Conservation (phyloP, 2,329 filamentous ascomycete species). For the Aureobasidium sp. region DNA sequence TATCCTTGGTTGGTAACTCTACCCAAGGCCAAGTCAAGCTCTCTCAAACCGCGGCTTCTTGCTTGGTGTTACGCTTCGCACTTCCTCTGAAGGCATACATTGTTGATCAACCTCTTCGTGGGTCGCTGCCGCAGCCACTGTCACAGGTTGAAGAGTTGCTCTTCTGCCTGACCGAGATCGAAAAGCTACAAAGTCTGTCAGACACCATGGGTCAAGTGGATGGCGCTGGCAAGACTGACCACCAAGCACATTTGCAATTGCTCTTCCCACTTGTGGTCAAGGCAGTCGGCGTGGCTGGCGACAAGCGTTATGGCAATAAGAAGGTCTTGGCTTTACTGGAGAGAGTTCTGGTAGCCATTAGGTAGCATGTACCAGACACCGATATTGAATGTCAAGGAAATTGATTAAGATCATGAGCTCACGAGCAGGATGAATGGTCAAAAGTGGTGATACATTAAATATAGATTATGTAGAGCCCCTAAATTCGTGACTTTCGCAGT, state of each 20-base stretch:
- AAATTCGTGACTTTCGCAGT: neutral
- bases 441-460: conserved; percentile 7
- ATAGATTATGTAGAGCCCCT: neutral
- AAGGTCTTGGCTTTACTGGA: conserved; percentile 34
- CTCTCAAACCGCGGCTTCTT: conserved; percentile 69
- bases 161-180: conserved; percentile 61
- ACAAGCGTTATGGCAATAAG: conserved; percentile 54
- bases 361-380: neutral
- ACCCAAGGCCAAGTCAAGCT: conserved; percentile 49
- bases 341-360: conserved; percentile 31
- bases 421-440: neutral
- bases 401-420: no score
- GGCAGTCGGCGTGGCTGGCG: conserved; percentile 55
- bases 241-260: conserved; percentile 68
- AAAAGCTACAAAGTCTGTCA: conserved; percentile 61
- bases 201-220: conserved; percentile 18
- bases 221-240: conserved; percentile 31
- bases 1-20: conserved; percentile 28
- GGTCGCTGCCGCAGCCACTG: conserved; percentile 80
- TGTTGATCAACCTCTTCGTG: conserved; percentile 83
- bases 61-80: conserved; percentile 73
- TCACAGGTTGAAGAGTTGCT: conserved; percentile 72
- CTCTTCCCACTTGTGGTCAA: conserved; percentile 71
- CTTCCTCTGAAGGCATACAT: conserved; percentile 78
- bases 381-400: neutral